Conservation (phyloP, 345 rosid species). For the Pistacia integerrima region DNA sequence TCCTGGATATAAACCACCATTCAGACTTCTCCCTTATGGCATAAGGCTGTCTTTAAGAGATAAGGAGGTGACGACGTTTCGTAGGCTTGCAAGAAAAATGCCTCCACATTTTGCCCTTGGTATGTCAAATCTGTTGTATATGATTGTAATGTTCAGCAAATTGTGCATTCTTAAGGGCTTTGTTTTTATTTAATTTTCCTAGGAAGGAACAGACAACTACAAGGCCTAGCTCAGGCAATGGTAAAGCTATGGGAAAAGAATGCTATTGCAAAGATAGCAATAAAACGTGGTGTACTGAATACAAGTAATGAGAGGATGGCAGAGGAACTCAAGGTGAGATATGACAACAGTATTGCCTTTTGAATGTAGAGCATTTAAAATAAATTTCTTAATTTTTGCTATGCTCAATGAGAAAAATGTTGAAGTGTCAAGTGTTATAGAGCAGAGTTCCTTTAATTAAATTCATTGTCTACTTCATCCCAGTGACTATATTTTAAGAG, state of each 20-base stretch:
- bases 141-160: slow-evolving; percentile 9
- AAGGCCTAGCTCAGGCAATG: slow-evolving; percentile 87
- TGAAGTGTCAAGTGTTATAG: neutral
- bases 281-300: slow-evolving; percentile 81
- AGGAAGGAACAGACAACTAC: slow-evolving; percentile 88
- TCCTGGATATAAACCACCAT: slow-evolving; percentile 69
- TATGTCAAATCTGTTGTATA: slow-evolving; percentile 25
- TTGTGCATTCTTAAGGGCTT: slow-evolving; percentile 20
- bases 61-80: slow-evolving; percentile 63
- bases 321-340: slow-evolving; percentile 80
- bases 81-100: slow-evolving; percentile 64
- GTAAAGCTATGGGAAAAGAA: slow-evolving; percentile 84
- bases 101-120: slow-evolving; percentile 96
- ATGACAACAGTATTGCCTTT: neutral
- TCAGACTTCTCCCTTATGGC: slow-evolving; percentile 75
- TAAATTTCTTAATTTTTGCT: neutral
- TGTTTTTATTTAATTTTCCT: slow-evolving; percentile 18
- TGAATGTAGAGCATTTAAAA: neutral
- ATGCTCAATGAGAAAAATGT: neutral
- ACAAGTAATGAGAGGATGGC: slow-evolving; percentile 94
- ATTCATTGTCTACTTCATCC: neutral
- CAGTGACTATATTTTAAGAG: too few relatives aligned
- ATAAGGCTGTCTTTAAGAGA: slow-evolving; percentile 56
- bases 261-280: slow-evolving; percentile 88
- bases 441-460: neutral